These are phyloP conservation scores for Spathaspora passalidarum DNA, from an alignment of 805 yeast genomes.

Conservation along the genomic window DNA sequence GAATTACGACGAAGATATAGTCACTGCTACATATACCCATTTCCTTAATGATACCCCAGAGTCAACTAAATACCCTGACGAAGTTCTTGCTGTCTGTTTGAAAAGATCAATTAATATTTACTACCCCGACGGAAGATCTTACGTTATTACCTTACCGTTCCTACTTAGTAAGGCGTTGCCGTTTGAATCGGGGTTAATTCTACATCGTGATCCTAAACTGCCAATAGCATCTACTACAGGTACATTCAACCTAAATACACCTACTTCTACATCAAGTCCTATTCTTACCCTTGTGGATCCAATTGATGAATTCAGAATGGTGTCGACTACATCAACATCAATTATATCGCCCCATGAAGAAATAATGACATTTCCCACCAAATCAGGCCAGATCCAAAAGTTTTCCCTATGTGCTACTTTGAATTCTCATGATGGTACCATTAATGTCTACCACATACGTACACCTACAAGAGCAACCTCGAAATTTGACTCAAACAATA, in stretches of 20 bases:
- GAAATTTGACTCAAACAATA: background rate
- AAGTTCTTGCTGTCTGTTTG: constrained; percentile 55
- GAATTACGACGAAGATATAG: constrained; percentile 47
- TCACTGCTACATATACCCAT: constrained; percentile 59
- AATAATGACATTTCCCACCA: constrained; percentile 51
- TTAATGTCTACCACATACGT: constrained; percentile 57
- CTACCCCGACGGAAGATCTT: constrained; percentile 55
- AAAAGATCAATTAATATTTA: constrained; percentile 61
- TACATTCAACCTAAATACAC: constrained; percentile 11
- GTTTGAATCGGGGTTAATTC: constrained; percentile 63
- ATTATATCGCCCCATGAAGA: constrained; percentile 58
- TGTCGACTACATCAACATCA: constrained; percentile 69
- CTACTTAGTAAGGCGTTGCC: constrained; percentile 56
- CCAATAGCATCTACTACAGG: background rate
- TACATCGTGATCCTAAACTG: constrained; percentile 47
- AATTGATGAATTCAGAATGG: constrained; percentile 65
- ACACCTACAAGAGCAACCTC: constrained; percentile 15
- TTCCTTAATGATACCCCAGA: constrained; percentile 27
- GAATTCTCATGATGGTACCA: constrained; percentile 41
- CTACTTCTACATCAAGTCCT: constrained; percentile 26
- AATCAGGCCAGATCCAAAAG: constrained; percentile 24
- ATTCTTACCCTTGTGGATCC: constrained; percentile 76
- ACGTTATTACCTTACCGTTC: constrained; percentile 69
- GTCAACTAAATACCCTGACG: constrained; percentile 1
- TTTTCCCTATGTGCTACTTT: constrained; percentile 54